Evolutionary conservation across 225 moss, liverwort and hornwort genomes (phyloP).

Genomic region (Sphagnum contortum): DNA sequence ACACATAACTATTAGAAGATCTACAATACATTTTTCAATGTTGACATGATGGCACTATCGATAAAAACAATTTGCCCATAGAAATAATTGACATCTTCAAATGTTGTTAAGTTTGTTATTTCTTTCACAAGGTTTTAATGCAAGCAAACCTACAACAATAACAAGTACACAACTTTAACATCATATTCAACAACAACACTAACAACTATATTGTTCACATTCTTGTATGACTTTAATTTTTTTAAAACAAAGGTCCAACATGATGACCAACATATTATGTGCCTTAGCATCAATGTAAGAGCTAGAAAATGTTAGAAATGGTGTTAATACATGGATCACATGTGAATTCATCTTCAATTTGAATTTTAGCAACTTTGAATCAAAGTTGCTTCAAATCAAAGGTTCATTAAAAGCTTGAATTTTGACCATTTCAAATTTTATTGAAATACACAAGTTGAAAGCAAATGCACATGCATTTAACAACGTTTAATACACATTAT

Average conservation of each 20-base stretch:
- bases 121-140: not conserved
- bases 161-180: not conserved
- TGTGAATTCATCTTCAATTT: not conserved
- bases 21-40: not conserved
- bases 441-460: not conserved
- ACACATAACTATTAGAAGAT: not conserved
- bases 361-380: not conserved
- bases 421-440: not conserved
- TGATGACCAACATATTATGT: not conserved
- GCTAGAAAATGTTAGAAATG: not conserved
- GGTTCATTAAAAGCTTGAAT: too few relatives aligned
- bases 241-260: not conserved
- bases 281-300: too few relatives aligned
- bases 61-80: not conserved
- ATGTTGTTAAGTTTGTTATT: not conserved
- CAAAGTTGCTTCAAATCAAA: too few relatives aligned
- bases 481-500: not conserved
- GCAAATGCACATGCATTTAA: not conserved
- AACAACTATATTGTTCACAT: not conserved
- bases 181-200: not conserved
- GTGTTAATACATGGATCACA: not conserved
- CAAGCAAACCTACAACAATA: not conserved
- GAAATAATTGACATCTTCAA: not conserved
- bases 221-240: not conserved
- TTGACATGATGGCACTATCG: not conserved